Conservation (phyloP, 1,139 yeast genomes). For the Casaregolazyma lundiana region DNA sequence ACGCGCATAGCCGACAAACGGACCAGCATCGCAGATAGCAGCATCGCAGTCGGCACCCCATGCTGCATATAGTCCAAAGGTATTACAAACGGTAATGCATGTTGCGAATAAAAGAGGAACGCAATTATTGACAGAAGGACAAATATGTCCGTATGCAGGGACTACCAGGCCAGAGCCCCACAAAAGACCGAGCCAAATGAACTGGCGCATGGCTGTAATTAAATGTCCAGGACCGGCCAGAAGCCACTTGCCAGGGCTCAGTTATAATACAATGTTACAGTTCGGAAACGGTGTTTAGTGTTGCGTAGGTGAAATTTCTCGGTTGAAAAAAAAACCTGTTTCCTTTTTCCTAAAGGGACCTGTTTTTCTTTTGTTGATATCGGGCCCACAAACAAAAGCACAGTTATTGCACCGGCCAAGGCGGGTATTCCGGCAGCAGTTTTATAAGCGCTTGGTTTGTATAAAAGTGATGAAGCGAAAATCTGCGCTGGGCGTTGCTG, state of each 20-base stretch:
- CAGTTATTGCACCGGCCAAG: too few relatives aligned
- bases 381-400: too few relatives aligned
- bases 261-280: too few relatives aligned
- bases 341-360: too few relatives aligned
- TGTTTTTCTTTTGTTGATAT: too few relatives aligned
- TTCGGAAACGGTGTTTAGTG: too few relatives aligned
- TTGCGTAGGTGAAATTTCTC: too few relatives aligned
- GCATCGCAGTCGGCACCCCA: not conserved
- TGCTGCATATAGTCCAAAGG: not conserved
- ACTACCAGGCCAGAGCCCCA: not conserved
- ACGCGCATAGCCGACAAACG: not conserved
- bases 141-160: not conserved
- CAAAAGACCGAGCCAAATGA: not conserved
- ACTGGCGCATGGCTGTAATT: not conserved
- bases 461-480: not conserved
- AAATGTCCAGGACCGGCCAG: too few relatives aligned
- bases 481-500: not conserved
- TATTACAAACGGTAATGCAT: not conserved
- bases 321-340: too few relatives aligned
- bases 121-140: not conserved
- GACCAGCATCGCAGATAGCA: not conserved
- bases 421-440: not conserved
- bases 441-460: not conserved
- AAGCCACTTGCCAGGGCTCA: too few relatives aligned
- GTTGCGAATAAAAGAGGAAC: not conserved